Base-by-base conservation (phyloP, 163 green algal species). In the Scenedesmus sp. region DNA sequence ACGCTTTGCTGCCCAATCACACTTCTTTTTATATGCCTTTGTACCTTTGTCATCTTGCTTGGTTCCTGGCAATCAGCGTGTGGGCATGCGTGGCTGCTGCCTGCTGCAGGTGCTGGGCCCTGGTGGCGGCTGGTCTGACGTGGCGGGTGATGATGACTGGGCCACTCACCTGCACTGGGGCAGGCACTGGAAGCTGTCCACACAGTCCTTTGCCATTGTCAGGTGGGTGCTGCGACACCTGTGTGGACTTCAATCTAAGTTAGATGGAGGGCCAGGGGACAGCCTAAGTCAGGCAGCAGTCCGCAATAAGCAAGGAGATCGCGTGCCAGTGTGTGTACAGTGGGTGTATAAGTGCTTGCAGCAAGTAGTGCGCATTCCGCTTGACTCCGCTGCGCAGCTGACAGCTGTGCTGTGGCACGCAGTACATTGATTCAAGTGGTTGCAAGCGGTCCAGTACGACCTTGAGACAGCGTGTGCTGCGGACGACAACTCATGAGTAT, bases 131-230 rank as follows among this genome's bases (percentile, higher is more conserved):
- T 98, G 97, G 97, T 60, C 85, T 55, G 85, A 93, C 66, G 94
- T 97, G 87, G 88, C 94, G 79, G 95, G 93, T 2, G 96, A 98
- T 83, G 91, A 94, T 52, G 94, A 98, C 92, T 94, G 96, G 92
- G 85, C 90, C 79, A 98, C 96, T 6, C 93, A 90, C 62, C 97
- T 97, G 86, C 46, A 87, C 4, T 98, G 97, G 96, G 23, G 83
- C 79, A 64, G 85, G 5, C 66, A 62, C 2, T 81, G 83, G 16
- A 85, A 89, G 81, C 93, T 97, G 87, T 96, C 95, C 0, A 88
- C 95, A 23, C 82, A 96, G 83, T 98, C 96, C 1, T 94, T 91
- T 56, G 97, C 96, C 4, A 96, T 81, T 0, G 62, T 98, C 54
- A 92, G 54, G 26, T 98, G 95, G 96, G 84, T 93, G 59, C 94